Evolutionary conservation across 1,284 basidiomycete species (phyloP).

Genomic region (Ganoderma lucidum): DNA sequence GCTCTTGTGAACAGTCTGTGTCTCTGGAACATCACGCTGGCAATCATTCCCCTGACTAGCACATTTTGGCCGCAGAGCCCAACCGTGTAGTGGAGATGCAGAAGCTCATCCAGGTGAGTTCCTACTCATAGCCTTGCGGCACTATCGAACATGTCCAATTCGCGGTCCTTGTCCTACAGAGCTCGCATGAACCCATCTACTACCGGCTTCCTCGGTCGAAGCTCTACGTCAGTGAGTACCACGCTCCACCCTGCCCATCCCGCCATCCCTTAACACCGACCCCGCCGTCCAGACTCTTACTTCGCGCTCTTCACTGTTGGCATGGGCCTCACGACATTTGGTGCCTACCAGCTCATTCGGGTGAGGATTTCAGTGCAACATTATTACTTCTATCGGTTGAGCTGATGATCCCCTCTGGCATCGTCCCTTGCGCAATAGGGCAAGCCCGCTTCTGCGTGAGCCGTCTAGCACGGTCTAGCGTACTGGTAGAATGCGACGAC

Average conservation of each 20-base stretch:
- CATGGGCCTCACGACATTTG: slow-evolving; percentile 59
- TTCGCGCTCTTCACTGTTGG: slow-evolving; percentile 61
- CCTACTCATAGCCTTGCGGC: too few relatives aligned
- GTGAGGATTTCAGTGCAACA: slow-evolving; percentile 47
- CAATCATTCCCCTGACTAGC: slow-evolving; percentile 7
- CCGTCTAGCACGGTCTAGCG: slow-evolving; percentile 15
- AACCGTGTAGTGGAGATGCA: slow-evolving; percentile 73
- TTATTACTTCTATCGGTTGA: background rate
- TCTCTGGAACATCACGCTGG: background rate
- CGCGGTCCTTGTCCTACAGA: slow-evolving; percentile 35
- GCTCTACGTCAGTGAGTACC: slow-evolving; percentile 55
- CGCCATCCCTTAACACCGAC: slow-evolving; percentile 13
- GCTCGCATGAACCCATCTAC: slow-evolving; percentile 52
- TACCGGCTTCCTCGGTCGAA: slow-evolving; percentile 54
- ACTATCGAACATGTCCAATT: background rate
- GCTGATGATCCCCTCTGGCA: background rate
- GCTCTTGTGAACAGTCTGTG: slow-evolving; percentile 58
- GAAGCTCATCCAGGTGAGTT: slow-evolving; percentile 66
- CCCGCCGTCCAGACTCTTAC: slow-evolving; percentile 55
- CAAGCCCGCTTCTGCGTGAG: slow-evolving; percentile 38
- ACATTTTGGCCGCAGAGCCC: slow-evolving; percentile 53
- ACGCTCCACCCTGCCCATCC: background rate
- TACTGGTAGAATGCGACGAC: slow-evolving; percentile 19
- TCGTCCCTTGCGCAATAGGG: slow-evolving; percentile 32
- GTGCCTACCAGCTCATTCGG: slow-evolving; percentile 57